Evolutionary conservation across 73 alveolate genomes (phyloP).

Genomic region (Paramecium primaurelia): DNA sequence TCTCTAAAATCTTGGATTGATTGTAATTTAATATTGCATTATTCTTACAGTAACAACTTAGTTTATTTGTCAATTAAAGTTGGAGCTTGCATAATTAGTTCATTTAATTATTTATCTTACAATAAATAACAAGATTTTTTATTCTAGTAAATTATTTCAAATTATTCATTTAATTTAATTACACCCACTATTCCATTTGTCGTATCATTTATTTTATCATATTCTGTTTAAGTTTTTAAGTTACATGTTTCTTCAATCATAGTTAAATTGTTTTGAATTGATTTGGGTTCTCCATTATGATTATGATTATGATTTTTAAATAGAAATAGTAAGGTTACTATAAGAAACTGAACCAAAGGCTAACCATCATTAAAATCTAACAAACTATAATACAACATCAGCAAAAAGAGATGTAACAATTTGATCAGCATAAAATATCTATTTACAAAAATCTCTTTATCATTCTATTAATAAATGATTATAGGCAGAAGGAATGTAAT

Average conservation of each 20-base stretch:
- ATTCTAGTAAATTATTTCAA: background rate
- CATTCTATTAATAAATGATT: background rate
- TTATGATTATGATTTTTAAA: background rate
- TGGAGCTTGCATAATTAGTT: background rate
- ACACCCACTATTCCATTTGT: background rate
- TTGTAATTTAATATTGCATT: background rate
- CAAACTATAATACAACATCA: background rate
- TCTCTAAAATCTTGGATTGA: background rate
- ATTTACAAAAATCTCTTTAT: background rate
- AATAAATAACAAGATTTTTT: background rate
- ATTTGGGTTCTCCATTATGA: background rate
- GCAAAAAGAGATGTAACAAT: background rate
- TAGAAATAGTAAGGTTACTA: background rate
- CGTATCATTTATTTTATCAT: background rate
- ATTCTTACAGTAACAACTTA: background rate
- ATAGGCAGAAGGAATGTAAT: background rate
- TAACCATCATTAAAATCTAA: background rate
- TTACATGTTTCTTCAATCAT: background rate
- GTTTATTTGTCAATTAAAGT: background rate
- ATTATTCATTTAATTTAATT: background rate
- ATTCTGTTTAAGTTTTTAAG: background rate
- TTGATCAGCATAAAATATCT: background rate
- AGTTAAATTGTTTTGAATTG: background rate
- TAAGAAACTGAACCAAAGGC: background rate
- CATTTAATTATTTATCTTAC: background rate